Evolutionary conservation across 306 rosid genomes (phyloP), one percentile per base, ranked within the genome.

Genomic region (Casuarina equisetifolia): DNA sequence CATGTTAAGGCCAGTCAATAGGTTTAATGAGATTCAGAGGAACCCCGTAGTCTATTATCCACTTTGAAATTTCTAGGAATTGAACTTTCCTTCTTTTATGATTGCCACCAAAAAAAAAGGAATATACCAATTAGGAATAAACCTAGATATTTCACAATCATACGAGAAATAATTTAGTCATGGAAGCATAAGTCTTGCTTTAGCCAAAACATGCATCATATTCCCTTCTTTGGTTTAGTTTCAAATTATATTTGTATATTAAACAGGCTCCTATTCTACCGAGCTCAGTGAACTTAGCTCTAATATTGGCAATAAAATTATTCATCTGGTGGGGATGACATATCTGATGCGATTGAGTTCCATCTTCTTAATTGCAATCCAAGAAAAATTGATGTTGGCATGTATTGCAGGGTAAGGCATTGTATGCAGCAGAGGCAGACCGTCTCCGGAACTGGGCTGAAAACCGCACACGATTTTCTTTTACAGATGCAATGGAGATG

Each of bases 401-500:
- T 79, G 35, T 53, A 17, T 74, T 57, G 83, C 89, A 92, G 97
- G 98, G 97, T 5, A 89, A 83, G 85, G 98, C 97, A 57, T 81
- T 92, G 67, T 92, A 95, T 70, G 90, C 97, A 43, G 91, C 98
- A 0, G 98, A 95, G 81, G 97, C 98, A 3, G 97, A 91, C 80
- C 83, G 98, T 10, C 88, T 95, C 16, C 90, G 97, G 0, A 95
- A 95, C 90, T 95, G 97, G 98, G 98, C 97, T 0, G 98, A 92
- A 77, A 87, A 88, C 49, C 91, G 97, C 4, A 86, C 97, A 0
- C 91, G 92, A 35, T 88, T 95, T 73, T 91, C 97, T 9, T 89
- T 95, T 86, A 88, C 96, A 0, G 98, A 92, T 70, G 98, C 98
- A 39, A 95, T 88, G 96, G 97, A 95, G 84, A 92, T 92, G 93